Percentiles rank a stretch among this genome's conserved stretches.
Evolutionary conservation across 2,329 filamentous ascomycete genomes (phyloP).

Genomic region (Colletotrichum navitas): DNA sequence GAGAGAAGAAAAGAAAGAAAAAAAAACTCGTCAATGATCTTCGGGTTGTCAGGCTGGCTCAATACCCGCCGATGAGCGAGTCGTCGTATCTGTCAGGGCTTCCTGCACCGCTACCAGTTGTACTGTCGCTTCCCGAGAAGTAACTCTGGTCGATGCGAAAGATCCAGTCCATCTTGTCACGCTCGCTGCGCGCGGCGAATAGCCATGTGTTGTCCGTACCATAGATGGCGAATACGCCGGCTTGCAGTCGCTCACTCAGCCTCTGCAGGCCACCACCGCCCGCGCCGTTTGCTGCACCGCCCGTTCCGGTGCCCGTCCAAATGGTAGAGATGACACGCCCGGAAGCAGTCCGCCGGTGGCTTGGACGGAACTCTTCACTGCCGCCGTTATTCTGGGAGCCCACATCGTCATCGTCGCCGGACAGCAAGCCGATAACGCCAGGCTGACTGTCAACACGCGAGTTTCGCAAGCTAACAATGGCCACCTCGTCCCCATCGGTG

Average conservation of each 20-base stretch:
- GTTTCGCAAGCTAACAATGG: slow-evolving; percentile 88
- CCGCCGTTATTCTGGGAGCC: slow-evolving; percentile 48
- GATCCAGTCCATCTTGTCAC: slow-evolving; percentile 98
- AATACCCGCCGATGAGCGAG: slow-evolving; percentile 39
- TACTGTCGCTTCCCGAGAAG: slow-evolving; percentile 61
- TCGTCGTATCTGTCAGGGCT: slow-evolving; percentile 49
- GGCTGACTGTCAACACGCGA: slow-evolving; percentile 93
- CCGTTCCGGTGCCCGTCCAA: slow-evolving; percentile 63
- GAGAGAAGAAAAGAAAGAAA: background rate
- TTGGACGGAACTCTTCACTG: slow-evolving; percentile 56
- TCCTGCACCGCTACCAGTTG: slow-evolving; percentile 53
- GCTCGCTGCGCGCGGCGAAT: slow-evolving; percentile 89
- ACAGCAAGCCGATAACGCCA: slow-evolving; percentile 83
- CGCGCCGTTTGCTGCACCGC: slow-evolving; percentile 43
- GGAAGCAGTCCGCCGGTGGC: slow-evolving; percentile 63
- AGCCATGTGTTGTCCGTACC: slow-evolving; percentile 95
- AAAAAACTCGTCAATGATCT: slow-evolving; percentile 5
- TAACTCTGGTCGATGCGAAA: slow-evolving; percentile 90
- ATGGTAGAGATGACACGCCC: slow-evolving; percentile 68
- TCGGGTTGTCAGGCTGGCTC: background rate
- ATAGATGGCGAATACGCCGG: slow-evolving; percentile 93
- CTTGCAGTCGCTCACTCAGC: slow-evolving; percentile 70
- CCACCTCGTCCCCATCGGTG: slow-evolving; percentile 89
- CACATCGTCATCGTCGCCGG: slow-evolving; percentile 58
- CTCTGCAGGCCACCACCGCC: slow-evolving; percentile 63